These are phyloP conservation scores for Tagetes erecta DNA, from an alignment of 129 eudicot species.

Conservation along the genomic window DNA sequence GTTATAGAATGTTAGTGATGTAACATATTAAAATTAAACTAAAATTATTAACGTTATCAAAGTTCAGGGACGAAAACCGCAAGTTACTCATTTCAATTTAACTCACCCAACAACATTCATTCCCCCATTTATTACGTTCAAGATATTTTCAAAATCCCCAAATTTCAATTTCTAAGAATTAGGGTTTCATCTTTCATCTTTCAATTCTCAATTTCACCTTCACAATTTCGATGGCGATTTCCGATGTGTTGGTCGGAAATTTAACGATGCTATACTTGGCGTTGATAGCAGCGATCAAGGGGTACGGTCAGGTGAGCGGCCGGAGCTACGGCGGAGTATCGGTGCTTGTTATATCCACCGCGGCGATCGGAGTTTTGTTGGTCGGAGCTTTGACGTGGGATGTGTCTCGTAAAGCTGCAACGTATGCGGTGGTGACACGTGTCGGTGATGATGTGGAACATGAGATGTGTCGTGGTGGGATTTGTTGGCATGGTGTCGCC, in stretches of 20 bases:
- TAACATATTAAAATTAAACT: too few species aligned
- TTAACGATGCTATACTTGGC: constrained; percentile 58
- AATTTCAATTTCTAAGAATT: constrained; percentile 21
- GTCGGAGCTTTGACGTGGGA: constrained; percentile 71
- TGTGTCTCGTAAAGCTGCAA: constrained; percentile 70
- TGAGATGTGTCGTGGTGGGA: constrained; percentile 85
- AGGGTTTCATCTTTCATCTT: neutral
- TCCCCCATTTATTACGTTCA: constrained; percentile 26
- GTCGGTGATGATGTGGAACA: constrained; percentile 38
- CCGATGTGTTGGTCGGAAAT: constrained; percentile 63
- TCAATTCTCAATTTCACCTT: neutral
- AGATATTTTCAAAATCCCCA: constrained; percentile 17
- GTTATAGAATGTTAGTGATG: too few species aligned
- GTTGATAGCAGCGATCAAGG: constrained; percentile 66
- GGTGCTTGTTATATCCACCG: constrained; percentile 61
- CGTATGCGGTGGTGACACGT: constrained; percentile 37
- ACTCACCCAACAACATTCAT: constrained; percentile 28
- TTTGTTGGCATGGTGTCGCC: constrained; percentile 91
- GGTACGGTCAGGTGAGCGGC: constrained; percentile 53
- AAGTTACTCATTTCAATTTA: neutral
- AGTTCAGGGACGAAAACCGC: too few species aligned
- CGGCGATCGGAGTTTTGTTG: constrained; percentile 50
- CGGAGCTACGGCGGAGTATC: constrained; percentile 57
- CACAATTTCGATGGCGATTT: constrained; percentile 53
- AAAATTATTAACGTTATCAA: too few species aligned